A percentile compares a stretch with the other conserved stretches of the same genome.
phyloP scores from a whole-genome alignment of 768 basidiomycete species.

The Naganishia antarctica region DNA sequence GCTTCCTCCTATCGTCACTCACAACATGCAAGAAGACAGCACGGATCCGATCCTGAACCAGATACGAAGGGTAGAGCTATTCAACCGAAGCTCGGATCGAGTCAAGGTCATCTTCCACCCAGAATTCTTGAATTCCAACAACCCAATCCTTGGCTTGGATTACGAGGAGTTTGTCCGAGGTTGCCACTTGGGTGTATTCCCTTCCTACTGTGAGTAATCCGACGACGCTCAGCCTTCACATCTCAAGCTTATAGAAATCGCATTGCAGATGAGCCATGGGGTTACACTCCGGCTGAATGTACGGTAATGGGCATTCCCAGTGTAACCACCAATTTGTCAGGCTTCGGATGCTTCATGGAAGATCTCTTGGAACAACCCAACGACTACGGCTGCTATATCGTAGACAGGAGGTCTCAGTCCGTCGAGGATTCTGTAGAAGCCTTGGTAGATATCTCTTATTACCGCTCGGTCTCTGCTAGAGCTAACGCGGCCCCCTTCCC shows the following conservation, averaged over 20 bases:
- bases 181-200: constrained; percentile 97
- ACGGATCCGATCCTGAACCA: constrained; percentile 92
- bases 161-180: constrained; percentile 99
- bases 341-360: constrained; percentile 94
- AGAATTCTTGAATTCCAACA: constrained; percentile 95
- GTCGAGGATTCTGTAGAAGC: constrained; percentile 87
- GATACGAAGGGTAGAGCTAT: constrained; percentile 85
- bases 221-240: not conserved
- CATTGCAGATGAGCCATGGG: constrained; percentile 42
- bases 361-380: constrained; percentile 91
- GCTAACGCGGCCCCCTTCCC: not conserved
- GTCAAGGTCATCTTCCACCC: constrained; percentile 99
- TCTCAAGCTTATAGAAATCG: constrained; percentile 1
- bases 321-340: constrained; percentile 94
- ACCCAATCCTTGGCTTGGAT: constrained; percentile 92
- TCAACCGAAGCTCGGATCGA: constrained; percentile 79
- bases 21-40: constrained; percentile 94
- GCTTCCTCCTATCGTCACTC: constrained; percentile 92
- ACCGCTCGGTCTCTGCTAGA: too few species aligned
- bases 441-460: constrained; percentile 51
- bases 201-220: constrained; percentile 82
- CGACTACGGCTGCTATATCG: constrained; percentile 94
- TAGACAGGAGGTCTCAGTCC: constrained; percentile 81
- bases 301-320: constrained; percentile 99
- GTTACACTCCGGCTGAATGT: constrained; percentile 92